Conservation (phyloP, 2,329 filamentous ascomycete genomes). For the Ophiostoma ulmi region DNA sequence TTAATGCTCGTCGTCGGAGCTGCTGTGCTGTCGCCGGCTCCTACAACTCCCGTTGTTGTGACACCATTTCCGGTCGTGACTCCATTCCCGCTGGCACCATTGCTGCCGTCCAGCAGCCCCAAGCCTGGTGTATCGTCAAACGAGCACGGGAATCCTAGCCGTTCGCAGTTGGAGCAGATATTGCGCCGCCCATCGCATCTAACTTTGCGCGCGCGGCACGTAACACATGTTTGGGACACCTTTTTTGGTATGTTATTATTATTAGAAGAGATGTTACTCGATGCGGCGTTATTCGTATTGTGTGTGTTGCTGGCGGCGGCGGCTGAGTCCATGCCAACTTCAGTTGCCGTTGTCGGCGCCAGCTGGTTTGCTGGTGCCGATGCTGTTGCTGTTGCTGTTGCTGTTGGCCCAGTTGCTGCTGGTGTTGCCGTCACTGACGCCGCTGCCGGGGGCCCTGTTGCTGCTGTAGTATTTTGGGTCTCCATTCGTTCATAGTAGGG, state of each 20-base stretch:
- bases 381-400: neutral
- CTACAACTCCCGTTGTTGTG: neutral
- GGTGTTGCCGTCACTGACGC: neutral
- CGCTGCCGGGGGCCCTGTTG: constrained; percentile 12
- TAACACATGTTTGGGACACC: constrained; percentile 48
- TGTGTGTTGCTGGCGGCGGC: neutral
- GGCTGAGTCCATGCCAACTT: neutral
- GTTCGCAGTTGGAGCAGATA: constrained; percentile 54
- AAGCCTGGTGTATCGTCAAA: constrained; percentile 42
- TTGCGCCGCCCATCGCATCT: constrained; percentile 52
- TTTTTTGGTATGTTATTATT: constrained; percentile 32
- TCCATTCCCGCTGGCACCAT: constrained; percentile 23
- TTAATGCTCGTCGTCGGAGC: neutral
- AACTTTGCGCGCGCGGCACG: constrained; percentile 53
- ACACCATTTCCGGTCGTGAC: neutral
- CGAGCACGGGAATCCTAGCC: constrained; percentile 53
- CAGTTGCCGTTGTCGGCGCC: neutral
- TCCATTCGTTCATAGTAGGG: constrained; percentile 16
- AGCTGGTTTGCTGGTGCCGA: neutral
- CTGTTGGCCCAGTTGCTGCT: neutral
- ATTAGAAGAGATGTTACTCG: neutral
- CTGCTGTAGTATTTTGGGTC: constrained; percentile 13
- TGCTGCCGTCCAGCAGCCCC: constrained; percentile 42
- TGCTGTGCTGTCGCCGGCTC: neutral
- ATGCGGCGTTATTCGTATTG: neutral